Conservation (phyloP, 2,329 filamentous ascomycete species). For the Diaporthe sp. region DNA sequence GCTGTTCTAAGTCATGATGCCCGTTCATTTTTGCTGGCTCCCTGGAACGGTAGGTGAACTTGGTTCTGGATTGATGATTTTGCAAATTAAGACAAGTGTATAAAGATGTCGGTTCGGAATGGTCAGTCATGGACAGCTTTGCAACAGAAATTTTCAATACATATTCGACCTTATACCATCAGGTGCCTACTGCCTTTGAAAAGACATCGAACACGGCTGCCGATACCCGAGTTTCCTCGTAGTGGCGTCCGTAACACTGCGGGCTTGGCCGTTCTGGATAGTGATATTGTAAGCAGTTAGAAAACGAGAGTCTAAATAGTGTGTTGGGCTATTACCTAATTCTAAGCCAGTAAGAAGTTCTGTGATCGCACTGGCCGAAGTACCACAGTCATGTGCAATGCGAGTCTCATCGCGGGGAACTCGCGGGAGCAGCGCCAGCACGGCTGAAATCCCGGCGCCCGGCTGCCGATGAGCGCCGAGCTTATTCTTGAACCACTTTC, state of each 20-base stretch:
- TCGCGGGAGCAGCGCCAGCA: too few relatives aligned
- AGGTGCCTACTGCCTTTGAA: neutral
- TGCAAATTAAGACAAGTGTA: neutral
- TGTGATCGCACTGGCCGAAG: neutral
- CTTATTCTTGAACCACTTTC: neutral
- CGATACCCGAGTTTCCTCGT: neutral
- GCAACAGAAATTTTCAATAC: too few relatives aligned
- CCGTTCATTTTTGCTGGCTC: neutral
- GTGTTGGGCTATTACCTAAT: neutral
- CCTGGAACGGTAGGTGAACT: neutral
- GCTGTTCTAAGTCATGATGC: neutral
- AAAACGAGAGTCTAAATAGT: too few relatives aligned
- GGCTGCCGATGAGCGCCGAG: neutral
- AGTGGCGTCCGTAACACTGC: neutral
- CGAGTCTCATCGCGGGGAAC: neutral
- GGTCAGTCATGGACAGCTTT: neutral
- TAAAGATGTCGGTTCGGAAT: too few relatives aligned
- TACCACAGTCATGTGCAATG: neutral
- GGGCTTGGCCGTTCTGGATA: neutral
- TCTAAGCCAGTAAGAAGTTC: neutral
- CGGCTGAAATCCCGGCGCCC: neutral
- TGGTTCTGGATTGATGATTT: neutral
- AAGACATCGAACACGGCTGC: neutral
- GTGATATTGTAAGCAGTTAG: too few relatives aligned
- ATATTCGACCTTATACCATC: neutral